A percentile compares a stretch with the other conserved stretches of the same genome.
Evolutionary conservation across 805 yeast species (phyloP).

Genomic region (Saturnispora saitoi): DNA sequence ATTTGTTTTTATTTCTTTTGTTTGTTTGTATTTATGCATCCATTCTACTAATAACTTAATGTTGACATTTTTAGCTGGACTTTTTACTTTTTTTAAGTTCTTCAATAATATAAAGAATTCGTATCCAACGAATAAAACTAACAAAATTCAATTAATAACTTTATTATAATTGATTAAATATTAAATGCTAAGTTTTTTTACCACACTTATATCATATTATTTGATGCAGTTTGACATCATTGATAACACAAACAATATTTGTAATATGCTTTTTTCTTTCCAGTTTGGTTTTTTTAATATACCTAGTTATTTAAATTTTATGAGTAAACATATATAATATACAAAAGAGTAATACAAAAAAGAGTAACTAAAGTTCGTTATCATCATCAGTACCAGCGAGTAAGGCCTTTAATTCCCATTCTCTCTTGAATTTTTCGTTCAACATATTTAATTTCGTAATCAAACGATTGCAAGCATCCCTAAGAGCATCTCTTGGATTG

Average conservation of each 20-base stretch:
- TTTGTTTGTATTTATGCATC: neutral
- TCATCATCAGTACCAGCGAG: conserved; percentile 47
- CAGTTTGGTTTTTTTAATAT: no score
- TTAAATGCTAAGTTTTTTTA: no score
- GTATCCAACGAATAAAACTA: neutral
- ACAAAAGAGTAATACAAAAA: neutral
- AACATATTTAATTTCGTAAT: conserved; percentile 71
- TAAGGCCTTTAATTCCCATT: conserved; percentile 84
- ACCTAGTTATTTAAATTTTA: neutral
- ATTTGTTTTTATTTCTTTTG: conserved; percentile 3
- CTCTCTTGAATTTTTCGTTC: conserved; percentile 73
- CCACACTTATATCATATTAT: no score
- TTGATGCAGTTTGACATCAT: no score
- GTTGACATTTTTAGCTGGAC: neutral
- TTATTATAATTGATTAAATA: no score
- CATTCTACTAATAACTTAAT: neutral
- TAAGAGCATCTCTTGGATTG: conserved; percentile 82
- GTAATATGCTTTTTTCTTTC: no score
- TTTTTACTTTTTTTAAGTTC: neutral
- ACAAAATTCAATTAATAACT: no score
- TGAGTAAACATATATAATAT: neutral
- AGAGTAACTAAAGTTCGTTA: conserved; percentile 16
- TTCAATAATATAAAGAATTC: neutral
- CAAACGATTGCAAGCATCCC: conserved; percentile 78
- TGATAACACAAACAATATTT: no score